These are phyloP conservation scores for Fagus sylvatica DNA, from an alignment of 306 rosid species.

Conservation along the genomic window DNA sequence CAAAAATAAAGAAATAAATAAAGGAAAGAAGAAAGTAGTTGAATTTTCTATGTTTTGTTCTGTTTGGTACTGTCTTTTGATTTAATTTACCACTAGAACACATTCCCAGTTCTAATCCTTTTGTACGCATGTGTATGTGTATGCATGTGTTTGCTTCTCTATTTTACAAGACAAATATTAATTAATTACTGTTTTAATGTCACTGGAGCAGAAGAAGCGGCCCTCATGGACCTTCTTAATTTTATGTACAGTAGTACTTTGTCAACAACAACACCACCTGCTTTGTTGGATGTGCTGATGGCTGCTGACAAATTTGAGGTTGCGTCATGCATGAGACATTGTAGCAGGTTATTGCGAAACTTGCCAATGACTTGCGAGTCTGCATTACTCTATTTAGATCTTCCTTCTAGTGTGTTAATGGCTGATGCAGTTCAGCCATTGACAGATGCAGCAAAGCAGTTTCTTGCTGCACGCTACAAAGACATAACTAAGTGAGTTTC, in stretches of 20 bases:
- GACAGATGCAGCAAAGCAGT: constrained; percentile 46
- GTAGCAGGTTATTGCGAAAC: constrained; percentile 35
- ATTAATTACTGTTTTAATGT: constrained; percentile 5
- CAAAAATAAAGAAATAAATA: background rate
- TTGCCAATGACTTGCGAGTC: constrained; percentile 50
- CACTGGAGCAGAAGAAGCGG: constrained; percentile 55
- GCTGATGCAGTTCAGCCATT: constrained; percentile 55
- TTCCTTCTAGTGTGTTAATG: constrained; percentile 43
- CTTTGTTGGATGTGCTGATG: constrained; percentile 49
- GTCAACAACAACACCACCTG: constrained; percentile 26
- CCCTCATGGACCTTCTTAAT: constrained; percentile 53
- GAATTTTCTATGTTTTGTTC: background rate
- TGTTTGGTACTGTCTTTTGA: background rate
- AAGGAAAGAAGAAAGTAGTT: background rate
- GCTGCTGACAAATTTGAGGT: constrained; percentile 62
- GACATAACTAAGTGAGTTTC: constrained; percentile 44
- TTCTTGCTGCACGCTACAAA: constrained; percentile 45
- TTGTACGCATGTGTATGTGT: background rate
- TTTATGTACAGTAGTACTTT: constrained; percentile 50
- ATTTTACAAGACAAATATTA: background rate
- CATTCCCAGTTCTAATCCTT: background rate
- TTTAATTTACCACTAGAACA: background rate
- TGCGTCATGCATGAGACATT: constrained; percentile 50
- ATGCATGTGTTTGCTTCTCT: background rate
- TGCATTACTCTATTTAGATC: constrained; percentile 55